Conservation (phyloP, 768 basidiomycete genomes). For the Butyriboletus loyo region DNA sequence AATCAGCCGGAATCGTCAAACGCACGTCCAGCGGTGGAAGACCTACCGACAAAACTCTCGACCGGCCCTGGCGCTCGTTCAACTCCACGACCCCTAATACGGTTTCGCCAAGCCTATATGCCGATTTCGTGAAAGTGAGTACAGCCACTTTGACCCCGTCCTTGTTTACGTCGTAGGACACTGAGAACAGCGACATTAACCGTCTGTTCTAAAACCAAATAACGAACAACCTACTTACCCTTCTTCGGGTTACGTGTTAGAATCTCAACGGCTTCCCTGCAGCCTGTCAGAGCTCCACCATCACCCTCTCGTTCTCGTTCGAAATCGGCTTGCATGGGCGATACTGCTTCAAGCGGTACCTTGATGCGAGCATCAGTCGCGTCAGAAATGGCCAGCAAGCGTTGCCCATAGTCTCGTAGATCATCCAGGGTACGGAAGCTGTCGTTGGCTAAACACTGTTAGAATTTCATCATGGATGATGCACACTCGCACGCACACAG, state of each 20-base stretch:
- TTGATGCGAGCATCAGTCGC: constrained; percentile 26
- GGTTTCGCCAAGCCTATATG: constrained; percentile 90
- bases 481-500: constrained; percentile 16
- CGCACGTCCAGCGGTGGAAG: background rate
- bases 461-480: background rate
- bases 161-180: constrained; percentile 94
- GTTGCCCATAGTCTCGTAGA: constrained; percentile 50
- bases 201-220: background rate
- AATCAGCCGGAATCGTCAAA: background rate
- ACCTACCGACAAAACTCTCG: constrained; percentile 81
- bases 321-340: constrained; percentile 21
- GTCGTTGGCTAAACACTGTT: constrained; percentile 12
- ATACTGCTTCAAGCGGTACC: constrained; percentile 23
- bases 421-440: constrained; percentile 38
- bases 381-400: constrained; percentile 43
- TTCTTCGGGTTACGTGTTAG: constrained; percentile 88
- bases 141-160: constrained; percentile 88
- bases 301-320: constrained; percentile 41
- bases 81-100: constrained; percentile 85
- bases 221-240: constrained; percentile 43
- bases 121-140: constrained; percentile 87
- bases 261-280: constrained; percentile 87
- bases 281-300: constrained; percentile 47
- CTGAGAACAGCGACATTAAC: constrained; percentile 36
- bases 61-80: constrained; percentile 65